phyloP scores from a whole-genome alignment of 805 yeast species.

The Saturnispora sanitii region DNA sequence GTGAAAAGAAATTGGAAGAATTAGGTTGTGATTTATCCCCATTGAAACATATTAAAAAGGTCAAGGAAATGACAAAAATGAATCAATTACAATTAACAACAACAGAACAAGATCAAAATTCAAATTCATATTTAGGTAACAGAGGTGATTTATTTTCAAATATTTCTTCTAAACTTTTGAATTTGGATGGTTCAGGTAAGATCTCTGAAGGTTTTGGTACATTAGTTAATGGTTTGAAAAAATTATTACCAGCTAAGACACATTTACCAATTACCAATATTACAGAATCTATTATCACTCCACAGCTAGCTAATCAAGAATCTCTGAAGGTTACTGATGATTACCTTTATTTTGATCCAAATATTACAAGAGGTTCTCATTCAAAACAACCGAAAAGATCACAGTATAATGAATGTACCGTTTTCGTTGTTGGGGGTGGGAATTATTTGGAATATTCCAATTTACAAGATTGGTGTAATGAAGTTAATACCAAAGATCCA shows the following conservation, averaged over 20 bases:
- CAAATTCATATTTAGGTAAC: conserved; percentile 26
- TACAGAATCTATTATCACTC: conserved; percentile 88
- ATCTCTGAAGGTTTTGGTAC: conserved; percentile 86
- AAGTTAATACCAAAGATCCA: conserved; percentile 16
- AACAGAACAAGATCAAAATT: conserved; percentile 21
- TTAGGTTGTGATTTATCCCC: conserved; percentile 55
- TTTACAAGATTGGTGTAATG: conserved; percentile 71
- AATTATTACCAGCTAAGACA: conserved; percentile 77
- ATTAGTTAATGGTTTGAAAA: conserved; percentile 78
- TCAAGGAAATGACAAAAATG: conserved; percentile 65
- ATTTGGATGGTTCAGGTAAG: conserved; percentile 56
- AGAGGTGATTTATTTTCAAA: conserved; percentile 54
- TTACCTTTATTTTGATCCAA: conserved; percentile 85
- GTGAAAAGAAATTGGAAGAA: conserved; percentile 49
- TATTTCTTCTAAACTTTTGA: conserved; percentile 66
- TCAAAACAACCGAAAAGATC: conserved; percentile 83
- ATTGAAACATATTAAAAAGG: conserved; percentile 63
- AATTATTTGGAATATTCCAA: conserved; percentile 90
- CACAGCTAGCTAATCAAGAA: conserved; percentile 49
- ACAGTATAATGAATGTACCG: conserved; percentile 69
- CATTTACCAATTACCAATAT: conserved; percentile 83
- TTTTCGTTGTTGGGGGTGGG: conserved; percentile 95
- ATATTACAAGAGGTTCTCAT: conserved; percentile 75
- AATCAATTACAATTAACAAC: conserved; percentile 27
- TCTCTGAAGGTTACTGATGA: conserved; percentile 76